Evolutionary conservation across 129 eudicot species (phyloP).

Genomic region (Saposhnikovia divaricata): DNA sequence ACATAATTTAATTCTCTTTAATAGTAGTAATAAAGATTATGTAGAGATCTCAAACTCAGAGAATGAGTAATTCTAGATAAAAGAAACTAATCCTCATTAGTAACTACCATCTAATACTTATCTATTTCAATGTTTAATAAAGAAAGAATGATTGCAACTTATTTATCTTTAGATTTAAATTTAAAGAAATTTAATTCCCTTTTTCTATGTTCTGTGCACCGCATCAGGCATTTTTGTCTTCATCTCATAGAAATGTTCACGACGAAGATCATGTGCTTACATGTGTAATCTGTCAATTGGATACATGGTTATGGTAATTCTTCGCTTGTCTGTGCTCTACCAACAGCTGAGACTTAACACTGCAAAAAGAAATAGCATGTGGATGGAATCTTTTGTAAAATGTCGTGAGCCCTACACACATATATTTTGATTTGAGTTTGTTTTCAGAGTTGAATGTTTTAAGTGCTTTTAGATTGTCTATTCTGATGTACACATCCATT

Average conservation of each 20-base stretch:
- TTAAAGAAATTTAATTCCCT: no score
- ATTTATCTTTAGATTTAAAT: no score
- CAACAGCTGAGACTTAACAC: not conserved
- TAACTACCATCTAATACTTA: no score
- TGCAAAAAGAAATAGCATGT: not conserved
- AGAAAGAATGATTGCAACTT: not conserved
- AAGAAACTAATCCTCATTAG: not conserved
- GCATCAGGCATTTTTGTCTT: not conserved
- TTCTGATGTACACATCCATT: not conserved
- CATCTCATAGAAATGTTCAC: not conserved
- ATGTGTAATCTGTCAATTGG: not conserved
- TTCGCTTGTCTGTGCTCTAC: not conserved
- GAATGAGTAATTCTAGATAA: not conserved
- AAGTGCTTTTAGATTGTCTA: not conserved
- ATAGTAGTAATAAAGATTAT: no score
- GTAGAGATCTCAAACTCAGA: not conserved
- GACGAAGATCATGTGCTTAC: not conserved
- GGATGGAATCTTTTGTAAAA: not conserved
- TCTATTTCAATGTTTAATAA: not conserved
- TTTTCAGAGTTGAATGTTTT: not conserved
- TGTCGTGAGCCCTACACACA: not conserved
- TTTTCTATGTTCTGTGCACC: not conserved
- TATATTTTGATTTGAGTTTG: not conserved
- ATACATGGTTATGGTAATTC: not conserved
- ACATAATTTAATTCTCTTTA: no score